These are phyloP conservation scores for Heterobasidion annosum DNA, from an alignment of 1,284 basidiomycete species.

Conservation along the genomic window DNA sequence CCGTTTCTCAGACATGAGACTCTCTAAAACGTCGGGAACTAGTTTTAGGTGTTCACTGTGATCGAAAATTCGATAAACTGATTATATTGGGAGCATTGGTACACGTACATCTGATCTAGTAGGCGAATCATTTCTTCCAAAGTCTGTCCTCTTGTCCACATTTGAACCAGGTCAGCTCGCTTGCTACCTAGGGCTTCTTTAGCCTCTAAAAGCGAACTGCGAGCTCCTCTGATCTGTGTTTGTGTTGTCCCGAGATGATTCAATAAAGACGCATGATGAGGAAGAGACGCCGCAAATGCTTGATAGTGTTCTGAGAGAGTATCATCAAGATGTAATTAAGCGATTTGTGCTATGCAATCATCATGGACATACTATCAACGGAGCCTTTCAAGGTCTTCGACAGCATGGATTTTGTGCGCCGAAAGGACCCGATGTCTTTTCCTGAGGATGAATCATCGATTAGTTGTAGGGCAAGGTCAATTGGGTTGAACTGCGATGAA, in stretches of 20 bases:
- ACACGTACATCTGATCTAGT: constrained; percentile 80
- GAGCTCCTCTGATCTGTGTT: constrained; percentile 64
- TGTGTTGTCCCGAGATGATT: constrained; percentile 66
- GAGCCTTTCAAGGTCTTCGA: constrained; percentile 76
- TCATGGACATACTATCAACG: constrained; percentile 60
- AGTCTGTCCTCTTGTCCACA: constrained; percentile 77
- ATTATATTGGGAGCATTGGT: constrained; percentile 4
- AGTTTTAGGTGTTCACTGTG: constrained; percentile 82
- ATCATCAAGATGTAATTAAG: constrained; percentile 4
- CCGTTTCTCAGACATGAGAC: constrained; percentile 92
- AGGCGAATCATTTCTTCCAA: constrained; percentile 88
- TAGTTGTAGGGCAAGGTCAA: constrained; percentile 82
- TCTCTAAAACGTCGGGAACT: constrained; percentile 89
- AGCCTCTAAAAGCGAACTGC: constrained; percentile 65
- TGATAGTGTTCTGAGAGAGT: constrained; percentile 70
- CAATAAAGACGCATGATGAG: constrained; percentile 76
- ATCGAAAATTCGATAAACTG: constrained; percentile 7
- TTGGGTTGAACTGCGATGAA: constrained; percentile 72
- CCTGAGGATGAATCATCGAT: constrained; percentile 66
- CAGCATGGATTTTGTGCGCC: constrained; percentile 64
- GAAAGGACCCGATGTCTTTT: constrained; percentile 70
- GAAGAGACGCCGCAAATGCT: constrained; percentile 84
- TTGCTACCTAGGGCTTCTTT: constrained; percentile 73
- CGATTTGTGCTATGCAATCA: neutral
- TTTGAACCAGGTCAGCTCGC: constrained; percentile 77